Conservation (phyloP, 2,329 filamentous ascomycete genomes). For the Epicoccum nigrum region DNA sequence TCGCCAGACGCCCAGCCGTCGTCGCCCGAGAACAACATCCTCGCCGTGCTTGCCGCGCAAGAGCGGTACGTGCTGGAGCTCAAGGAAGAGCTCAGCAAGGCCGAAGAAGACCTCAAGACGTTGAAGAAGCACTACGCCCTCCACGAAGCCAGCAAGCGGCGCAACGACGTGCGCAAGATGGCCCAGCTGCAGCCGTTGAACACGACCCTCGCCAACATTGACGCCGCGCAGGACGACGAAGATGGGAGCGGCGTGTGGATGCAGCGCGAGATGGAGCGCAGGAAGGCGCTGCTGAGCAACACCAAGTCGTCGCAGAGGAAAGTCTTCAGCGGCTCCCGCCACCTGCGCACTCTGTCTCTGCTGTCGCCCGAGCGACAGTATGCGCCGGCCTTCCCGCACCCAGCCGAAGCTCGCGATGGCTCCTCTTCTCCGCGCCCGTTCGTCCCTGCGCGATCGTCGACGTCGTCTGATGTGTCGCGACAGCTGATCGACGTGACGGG, state of each 20-base stretch:
- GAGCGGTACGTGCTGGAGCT: slow-evolving; percentile 90
- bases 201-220: slow-evolving; percentile 45
- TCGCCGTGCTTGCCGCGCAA: slow-evolving; percentile 89
- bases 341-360: slow-evolving; percentile 75
- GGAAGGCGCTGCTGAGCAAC: slow-evolving; percentile 68
- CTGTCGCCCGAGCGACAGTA: slow-evolving; percentile 67
- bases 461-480: slow-evolving; percentile 41
- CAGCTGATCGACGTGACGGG: slow-evolving; percentile 32
- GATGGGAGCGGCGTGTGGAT: slow-evolving; percentile 53
- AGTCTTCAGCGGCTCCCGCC: slow-evolving; percentile 67
- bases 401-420: slow-evolving; percentile 45
- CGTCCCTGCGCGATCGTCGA: slow-evolving; percentile 30
- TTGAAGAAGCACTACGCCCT: slow-evolving; percentile 85
- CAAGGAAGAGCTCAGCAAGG: slow-evolving; percentile 83
- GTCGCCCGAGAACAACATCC: slow-evolving; percentile 59
- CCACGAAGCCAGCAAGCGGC: slow-evolving; percentile 78
- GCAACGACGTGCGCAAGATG: slow-evolving; percentile 63
- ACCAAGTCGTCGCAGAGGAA: slow-evolving; percentile 58
- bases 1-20: slow-evolving; percentile 35
- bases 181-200: slow-evolving; percentile 64
- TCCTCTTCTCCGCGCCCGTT: slow-evolving; percentile 21
- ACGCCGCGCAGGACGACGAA: slow-evolving; percentile 45
- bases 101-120: slow-evolving; percentile 75
- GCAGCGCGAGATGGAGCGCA: slow-evolving; percentile 72
- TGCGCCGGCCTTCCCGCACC: slow-evolving; percentile 45